Percentiles rank a stretch among this genome's conserved stretches.
Conservation (phyloP, 345 rosid genomes). For the Moricandia moricandioides region DNA sequence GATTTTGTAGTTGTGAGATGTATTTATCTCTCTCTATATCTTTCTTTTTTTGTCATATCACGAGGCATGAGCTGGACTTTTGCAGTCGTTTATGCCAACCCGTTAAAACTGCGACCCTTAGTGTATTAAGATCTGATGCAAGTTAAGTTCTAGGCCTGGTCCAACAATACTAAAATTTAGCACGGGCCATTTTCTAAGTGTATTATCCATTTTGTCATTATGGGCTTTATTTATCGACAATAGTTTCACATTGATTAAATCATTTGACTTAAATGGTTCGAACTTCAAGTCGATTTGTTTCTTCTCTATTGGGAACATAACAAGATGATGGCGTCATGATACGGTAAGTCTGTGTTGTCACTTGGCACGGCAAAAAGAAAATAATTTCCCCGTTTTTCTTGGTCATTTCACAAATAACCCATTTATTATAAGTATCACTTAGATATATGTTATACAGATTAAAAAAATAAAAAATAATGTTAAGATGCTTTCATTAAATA, state of each 20-base stretch:
- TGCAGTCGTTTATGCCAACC: not conserved
- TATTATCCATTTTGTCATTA: not conserved
- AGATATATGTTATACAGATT: no score
- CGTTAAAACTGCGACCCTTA: not conserved
- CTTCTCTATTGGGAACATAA: not conserved
- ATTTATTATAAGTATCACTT: no score
- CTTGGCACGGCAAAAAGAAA: no score
- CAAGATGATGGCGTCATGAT: not conserved
- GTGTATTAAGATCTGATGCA: not conserved
- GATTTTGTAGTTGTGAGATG: not conserved
- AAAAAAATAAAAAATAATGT: no score
- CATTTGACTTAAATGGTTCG: not conserved
- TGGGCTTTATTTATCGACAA: not conserved
- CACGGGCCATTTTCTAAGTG: not conserved
- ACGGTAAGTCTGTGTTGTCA: conserved; percentile 11
- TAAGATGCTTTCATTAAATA: no score
- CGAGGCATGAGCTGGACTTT: not conserved
- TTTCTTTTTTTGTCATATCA: no score
- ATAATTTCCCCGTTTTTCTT: no score
- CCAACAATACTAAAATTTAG: not conserved
- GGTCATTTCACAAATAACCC: no score
- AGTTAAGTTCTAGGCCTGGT: not conserved
- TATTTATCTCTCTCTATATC: not conserved
- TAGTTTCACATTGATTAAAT: not conserved
- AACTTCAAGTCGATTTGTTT: not conserved